Evolutionary conservation across 371 early-diverging fungal genomes (phyloP).

Genomic region (Chytridium lagenaria): DNA sequence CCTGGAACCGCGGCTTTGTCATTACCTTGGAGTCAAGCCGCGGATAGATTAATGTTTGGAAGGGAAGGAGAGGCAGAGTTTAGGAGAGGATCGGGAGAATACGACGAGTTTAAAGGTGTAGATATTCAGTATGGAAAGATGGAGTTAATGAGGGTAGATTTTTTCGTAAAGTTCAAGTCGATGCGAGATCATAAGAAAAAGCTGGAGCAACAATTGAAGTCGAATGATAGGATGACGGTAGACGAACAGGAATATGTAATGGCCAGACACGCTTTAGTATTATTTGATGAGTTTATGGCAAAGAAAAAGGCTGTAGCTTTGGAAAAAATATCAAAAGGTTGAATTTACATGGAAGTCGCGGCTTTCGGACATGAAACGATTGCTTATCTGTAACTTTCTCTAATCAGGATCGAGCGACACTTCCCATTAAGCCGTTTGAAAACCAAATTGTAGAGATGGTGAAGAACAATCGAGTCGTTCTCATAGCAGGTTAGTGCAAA

Average conservation of each 20-base stretch:
- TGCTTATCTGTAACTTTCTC: neutral
- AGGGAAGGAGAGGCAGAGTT: conserved; percentile 45
- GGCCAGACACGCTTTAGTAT: conserved; percentile 57
- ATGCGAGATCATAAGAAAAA: conserved; percentile 20
- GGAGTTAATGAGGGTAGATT: conserved; percentile 24
- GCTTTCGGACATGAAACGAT: neutral
- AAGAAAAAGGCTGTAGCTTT: conserved; percentile 54
- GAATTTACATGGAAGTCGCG: neutral
- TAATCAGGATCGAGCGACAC: conserved; percentile 48
- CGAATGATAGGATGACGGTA: neutral
- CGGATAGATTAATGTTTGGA: conserved; percentile 43
- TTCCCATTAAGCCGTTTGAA: conserved; percentile 63
- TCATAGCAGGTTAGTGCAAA: conserved; percentile 54
- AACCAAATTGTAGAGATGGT: conserved; percentile 46
- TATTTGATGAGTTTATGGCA: conserved; percentile 64
- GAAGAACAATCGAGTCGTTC: conserved; percentile 43
- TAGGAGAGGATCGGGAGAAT: conserved; percentile 33
- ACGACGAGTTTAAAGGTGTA: conserved; percentile 46
- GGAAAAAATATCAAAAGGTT: conserved; percentile 61
- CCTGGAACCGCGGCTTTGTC: neutral
- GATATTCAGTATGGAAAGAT: neutral
- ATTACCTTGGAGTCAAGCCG: conserved; percentile 34
- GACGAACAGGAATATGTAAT: conserved; percentile 50
- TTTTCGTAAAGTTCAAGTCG: conserved; percentile 32
- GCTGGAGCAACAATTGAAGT: neutral